Evolutionary conservation across 352 stramenopile species (phyloP), one percentile per base, ranked within the genome.

Genomic region (Phytophthora europaea): DNA sequence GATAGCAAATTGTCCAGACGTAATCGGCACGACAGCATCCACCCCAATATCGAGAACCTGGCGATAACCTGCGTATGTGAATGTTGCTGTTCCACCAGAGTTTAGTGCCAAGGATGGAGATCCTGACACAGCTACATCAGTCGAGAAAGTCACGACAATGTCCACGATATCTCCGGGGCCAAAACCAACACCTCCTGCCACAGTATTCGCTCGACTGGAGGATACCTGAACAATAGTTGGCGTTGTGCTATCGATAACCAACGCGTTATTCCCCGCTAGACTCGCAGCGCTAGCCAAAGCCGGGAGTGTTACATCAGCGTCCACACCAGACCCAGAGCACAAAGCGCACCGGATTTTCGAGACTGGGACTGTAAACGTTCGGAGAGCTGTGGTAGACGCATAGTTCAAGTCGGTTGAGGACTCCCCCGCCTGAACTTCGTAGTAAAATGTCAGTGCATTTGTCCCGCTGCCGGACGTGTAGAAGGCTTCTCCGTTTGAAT

Each of bases 21-120:
- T 87, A 16, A 95, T 40, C 0, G 82, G 81, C 22, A 71, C 69
- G 20, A 83, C 70, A n/a, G 85, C 81, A 33, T 87, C 58, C 0
- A 92, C 84, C 3, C 86, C 88, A 33, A 95, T 72, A 28, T 95
- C 88, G 13, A 95, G 71, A 1, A 94, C 59, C 47, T 95, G 88
- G 0, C 86, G 83, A 56, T 88, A 87, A 0, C 84, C 76, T 9
- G 55, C 75, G 15, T 87, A 87, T 0, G 79, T 85, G 61, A 95
- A 89, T 1, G 23, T 69, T 3, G 87, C 88, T 2, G 60, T 75
- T 0, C 83, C 81, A 8, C 78, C 82, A 0, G 86, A 88, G 28
- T 87, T 93, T 0, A 95, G 55, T 1, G 57, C 15, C 10, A 95
- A 55, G 0, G 67, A 81, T 3, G 87, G 85, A 16, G 67, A 54